A percentile compares a stretch with the other conserved stretches of the same genome.
Evolutionary conservation across 768 basidiomycete species (phyloP).

Genomic region (Porpolomopsis calyptriformis): DNA sequence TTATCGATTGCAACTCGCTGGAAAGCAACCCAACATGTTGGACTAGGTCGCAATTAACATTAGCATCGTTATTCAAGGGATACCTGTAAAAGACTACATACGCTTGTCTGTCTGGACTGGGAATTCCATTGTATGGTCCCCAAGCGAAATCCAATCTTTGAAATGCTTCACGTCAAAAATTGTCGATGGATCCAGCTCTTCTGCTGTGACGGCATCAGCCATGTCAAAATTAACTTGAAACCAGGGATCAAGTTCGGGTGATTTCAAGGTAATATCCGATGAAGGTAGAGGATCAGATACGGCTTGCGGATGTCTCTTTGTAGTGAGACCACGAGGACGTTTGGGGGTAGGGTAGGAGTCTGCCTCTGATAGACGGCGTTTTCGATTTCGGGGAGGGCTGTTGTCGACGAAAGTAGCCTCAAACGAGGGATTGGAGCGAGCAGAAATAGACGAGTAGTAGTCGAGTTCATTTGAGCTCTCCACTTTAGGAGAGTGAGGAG

Average conservation of each 20-base stretch:
- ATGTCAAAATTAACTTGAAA: slow-evolving; percentile 21
- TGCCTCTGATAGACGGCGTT: slow-evolving; percentile 29
- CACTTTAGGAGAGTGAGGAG: neutral
- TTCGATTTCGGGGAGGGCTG: slow-evolving; percentile 16
- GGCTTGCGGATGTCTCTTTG: slow-evolving; percentile 14
- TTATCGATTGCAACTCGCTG: neutral
- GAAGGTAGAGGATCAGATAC: slow-evolving; percentile 23
- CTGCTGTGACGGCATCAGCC: slow-evolving; percentile 16
- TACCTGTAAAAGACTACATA: neutral
- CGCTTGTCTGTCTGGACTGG: slow-evolving; percentile 1
- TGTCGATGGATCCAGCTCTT: slow-evolving; percentile 16
- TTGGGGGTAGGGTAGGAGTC: slow-evolving; percentile 17
- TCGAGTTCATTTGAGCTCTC: neutral
- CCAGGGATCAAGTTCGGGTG: slow-evolving; percentile 25
- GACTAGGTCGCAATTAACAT: neutral
- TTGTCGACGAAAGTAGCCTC: slow-evolving; percentile 7
- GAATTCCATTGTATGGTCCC: slow-evolving; percentile 1
- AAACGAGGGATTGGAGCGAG: neutral
- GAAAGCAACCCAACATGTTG: neutral
- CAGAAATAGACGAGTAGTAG: neutral
- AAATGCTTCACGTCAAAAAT: slow-evolving; percentile 26
- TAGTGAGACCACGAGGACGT: slow-evolving; percentile 15
- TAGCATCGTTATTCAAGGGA: neutral
- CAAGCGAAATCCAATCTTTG: slow-evolving; percentile 15
- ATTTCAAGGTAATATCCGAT: slow-evolving; percentile 9